Evolutionary conservation across 495 filamentous ascomycete genomes (phyloP).

Genomic region (Penicillium longicatenatum): DNA sequence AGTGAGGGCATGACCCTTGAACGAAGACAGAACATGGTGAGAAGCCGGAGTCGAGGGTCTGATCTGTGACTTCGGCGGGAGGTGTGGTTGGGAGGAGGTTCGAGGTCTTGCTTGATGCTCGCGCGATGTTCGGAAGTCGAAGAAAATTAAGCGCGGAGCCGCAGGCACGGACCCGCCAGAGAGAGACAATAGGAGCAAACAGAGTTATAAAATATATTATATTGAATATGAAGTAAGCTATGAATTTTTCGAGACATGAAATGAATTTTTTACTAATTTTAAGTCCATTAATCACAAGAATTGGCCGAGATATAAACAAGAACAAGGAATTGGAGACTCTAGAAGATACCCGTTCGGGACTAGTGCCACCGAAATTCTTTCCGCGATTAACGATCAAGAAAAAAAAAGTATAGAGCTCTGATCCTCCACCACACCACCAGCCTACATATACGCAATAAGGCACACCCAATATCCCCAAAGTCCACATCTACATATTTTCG

Average conservation of each 20-base stretch:
- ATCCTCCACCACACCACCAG: neutral
- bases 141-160: slow-evolving; percentile 45
- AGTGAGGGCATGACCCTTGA: slow-evolving; percentile 36
- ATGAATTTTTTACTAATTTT: neutral
- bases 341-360: slow-evolving; percentile 24
- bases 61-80: slow-evolving; percentile 2
- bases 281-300: neutral
- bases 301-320: neutral
- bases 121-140: slow-evolving; percentile 33
- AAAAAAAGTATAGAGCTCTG: slow-evolving; percentile 10
- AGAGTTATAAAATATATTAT: neutral
- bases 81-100: slow-evolving; percentile 10
- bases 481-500: neutral
- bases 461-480: neutral
- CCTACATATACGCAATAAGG: neutral
- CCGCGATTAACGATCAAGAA: slow-evolving; percentile 20
- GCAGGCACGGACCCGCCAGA: slow-evolving; percentile 39
- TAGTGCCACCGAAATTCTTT: slow-evolving; percentile 35
- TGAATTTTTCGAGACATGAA: neutral
- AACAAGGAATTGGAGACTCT: neutral
- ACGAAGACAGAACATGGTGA: slow-evolving; percentile 37
- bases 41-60: slow-evolving; percentile 1
- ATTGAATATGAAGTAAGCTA: neutral
- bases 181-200: neutral
- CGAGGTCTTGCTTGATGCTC: slow-evolving; percentile 14